Base-by-base conservation (phyloP, 2,329 filamentous ascomycete species). In the Calonectria fujianensis region DNA sequence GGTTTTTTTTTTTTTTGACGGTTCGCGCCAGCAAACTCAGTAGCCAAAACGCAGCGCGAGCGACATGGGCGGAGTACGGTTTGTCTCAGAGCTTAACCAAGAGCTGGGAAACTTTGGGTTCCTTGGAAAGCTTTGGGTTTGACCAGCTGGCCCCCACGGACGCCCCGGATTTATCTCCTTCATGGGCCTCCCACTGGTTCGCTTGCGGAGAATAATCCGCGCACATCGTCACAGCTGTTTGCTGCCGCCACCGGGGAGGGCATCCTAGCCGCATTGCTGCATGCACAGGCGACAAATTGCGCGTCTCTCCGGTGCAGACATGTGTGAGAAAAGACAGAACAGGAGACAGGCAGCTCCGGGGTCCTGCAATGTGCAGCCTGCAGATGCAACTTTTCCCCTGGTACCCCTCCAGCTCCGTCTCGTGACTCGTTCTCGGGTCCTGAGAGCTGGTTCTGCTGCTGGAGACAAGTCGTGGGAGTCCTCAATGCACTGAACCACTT, bases 131-230 rank as follows among this genome's bases (percentile, higher is more conserved):
- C 32, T 61, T 35, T 61, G 45, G 32, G 27, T 31, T 64, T 37
- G 50, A 54, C 41, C 67, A 61, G 41, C 65, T 50, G 31, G 68
- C 76, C 78, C 75, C 75, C 74, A 72, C 67, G 64, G 57, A 35
- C 74, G 39, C 32, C 48, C 32, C 35, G 52, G 37, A 65, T 71
- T 74, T 59, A 65, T 74, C 73, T 73, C 74, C 11, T 65, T 51
- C 32, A 67, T 52, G 27, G 70, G 50, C 57, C 61, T 72, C n/a
- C 65, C 29, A 80, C 70, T 75, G 68, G 76, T 68, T 74, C 76
- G 72, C 75, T 76, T 73, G 61, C 64, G 68, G 41, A 63, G 48
- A 35, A 39, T 48, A 69, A 67, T 69, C 64, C 69, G 65, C 64
- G 54, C 73, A 69, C 73, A 68, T 75, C 73, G 48, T 66, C 66